Evolutionary conservation across 1,284 basidiomycete genomes (phyloP), one percentile per base, ranked within the genome.

Genomic region (Thecaphora thlaspeos): DNA sequence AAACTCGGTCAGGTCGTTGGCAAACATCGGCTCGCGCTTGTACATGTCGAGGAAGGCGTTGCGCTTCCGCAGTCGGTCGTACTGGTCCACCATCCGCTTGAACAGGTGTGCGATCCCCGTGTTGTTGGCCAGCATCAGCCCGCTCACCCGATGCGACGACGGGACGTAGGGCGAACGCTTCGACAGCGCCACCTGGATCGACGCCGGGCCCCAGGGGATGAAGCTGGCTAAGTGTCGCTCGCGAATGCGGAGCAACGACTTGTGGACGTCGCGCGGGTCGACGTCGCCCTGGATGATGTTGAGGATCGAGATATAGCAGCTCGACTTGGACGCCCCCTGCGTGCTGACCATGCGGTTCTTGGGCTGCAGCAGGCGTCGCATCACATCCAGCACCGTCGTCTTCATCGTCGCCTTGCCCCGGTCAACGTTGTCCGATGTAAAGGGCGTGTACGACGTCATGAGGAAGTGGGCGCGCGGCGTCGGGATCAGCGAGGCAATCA

Each of bases 301-400:
- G 66, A 99, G 83, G 71, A 94, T 94, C 32, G 92, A 96, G 72
- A 99, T 94, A 79, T 97, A 99, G 62, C 75, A 76, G 48, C 68
- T 62, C 19, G 63, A 64, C 51, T 76, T 77, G 43, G 61, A 68
- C 22, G 72, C 64, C 46, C 65, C 67, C 12, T 73, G 68, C n/a
- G 93, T 96, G n/a, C 89, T 91, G 2, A 98, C 94, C 87, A 99
- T 91, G 42, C 95, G 87, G 80, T 98, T 99, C 82, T 97, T 98
- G 22, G 95, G 94, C 76, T 98, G 95, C 11, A 99, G 82, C 2
- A 99, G 82, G 21, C 95, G 87, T 14, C 95, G 88, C 95, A 99
- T 98, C 47, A 99, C 95, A 79, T 99, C 95, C 10, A 98, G 84
- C 0, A 98, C 75, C 18, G 75, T 72, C 32, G 75, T 77, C 58